Evolutionary conservation across 2,329 filamentous ascomycete genomes (phyloP).

Genomic region (Aspergillus melleus): DNA sequence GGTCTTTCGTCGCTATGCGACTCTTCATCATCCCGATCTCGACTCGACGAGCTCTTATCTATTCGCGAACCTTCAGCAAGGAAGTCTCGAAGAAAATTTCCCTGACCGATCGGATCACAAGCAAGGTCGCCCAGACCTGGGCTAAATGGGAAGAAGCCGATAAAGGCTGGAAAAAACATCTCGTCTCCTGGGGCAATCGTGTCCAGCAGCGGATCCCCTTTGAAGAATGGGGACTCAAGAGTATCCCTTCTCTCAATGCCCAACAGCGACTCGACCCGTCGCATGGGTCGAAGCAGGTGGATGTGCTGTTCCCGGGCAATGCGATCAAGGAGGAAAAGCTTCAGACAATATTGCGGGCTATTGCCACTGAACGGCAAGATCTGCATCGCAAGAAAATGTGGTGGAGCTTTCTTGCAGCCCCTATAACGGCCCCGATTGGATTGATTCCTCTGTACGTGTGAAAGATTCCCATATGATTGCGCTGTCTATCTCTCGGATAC

Average conservation of each 20-base stretch:
- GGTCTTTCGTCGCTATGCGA: constrained; percentile 63
- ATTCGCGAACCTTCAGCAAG: constrained; percentile 74
- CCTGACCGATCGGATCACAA: constrained; percentile 68
- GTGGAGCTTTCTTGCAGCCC: constrained; percentile 80
- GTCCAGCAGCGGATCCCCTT: constrained; percentile 85
- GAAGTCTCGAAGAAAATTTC: constrained; percentile 56
- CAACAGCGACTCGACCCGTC: constrained; percentile 64
- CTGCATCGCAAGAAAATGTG: constrained; percentile 75
- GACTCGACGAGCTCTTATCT: constrained; percentile 85
- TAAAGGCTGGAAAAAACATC: constrained; percentile 80
- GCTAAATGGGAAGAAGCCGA: constrained; percentile 82
- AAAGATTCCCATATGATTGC: neutral
- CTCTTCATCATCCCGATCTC: constrained; percentile 93
- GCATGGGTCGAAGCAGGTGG: constrained; percentile 66
- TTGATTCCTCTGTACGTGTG: constrained; percentile 76
- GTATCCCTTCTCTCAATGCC: constrained; percentile 77
- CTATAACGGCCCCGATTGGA: constrained; percentile 77
- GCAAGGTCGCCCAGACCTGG: constrained; percentile 76
- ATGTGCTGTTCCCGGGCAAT: constrained; percentile 67
- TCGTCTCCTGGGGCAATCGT: constrained; percentile 83
- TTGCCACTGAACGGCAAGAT: constrained; percentile 78
- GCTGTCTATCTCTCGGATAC: neutral
- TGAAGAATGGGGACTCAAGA: constrained; percentile 98
- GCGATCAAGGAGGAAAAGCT: constrained; percentile 67
- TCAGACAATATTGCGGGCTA: constrained; percentile 61